A percentile compares a stretch with the other conserved stretches of the same genome.
phyloP scores from a whole-genome alignment of 2,329 filamentous ascomycete species.

The Fusarium bulbicola region DNA sequence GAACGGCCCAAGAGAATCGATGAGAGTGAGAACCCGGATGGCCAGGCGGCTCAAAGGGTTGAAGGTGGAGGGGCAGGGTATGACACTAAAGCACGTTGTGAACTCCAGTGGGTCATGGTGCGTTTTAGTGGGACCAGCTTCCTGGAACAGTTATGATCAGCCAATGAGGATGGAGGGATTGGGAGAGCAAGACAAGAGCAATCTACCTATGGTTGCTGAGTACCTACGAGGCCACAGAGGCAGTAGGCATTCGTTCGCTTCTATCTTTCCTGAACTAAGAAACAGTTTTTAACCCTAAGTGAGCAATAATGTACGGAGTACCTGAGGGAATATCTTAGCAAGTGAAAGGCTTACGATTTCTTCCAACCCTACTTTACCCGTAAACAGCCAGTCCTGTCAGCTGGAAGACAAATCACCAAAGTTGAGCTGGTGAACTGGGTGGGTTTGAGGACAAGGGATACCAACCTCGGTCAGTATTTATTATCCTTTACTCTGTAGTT shows the following conservation, averaged over 20 bases:
- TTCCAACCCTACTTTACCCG: not conserved
- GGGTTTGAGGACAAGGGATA: not conserved
- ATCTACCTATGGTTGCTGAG: not conserved
- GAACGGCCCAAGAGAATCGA: conserved; percentile 27
- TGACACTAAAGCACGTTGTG: conserved; percentile 24
- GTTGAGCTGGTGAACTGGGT: not conserved
- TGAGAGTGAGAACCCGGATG: conserved; percentile 45
- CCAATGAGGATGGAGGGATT: conserved; percentile 27
- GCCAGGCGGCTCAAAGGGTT: conserved; percentile 33
- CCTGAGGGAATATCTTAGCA: not conserved
- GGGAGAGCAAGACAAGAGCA: not conserved
- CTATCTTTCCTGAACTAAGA: not conserved
- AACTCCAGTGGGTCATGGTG: conserved; percentile 16
- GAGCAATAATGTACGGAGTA: not conserved
- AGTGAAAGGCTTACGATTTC: not conserved
- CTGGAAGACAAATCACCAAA: not conserved
- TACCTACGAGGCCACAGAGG: not conserved
- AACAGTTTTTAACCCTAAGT: not conserved
- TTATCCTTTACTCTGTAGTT: not conserved
- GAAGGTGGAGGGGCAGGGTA: conserved; percentile 34
- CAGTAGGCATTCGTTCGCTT: not conserved
- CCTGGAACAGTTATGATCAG: not conserved
- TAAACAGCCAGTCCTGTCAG: not conserved
- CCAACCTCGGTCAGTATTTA: not conserved
- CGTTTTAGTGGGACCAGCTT: conserved; percentile 6